Base-by-base conservation (phyloP, 2,329 filamentous ascomycete genomes). In the Aspergillus carbonarius region DNA sequence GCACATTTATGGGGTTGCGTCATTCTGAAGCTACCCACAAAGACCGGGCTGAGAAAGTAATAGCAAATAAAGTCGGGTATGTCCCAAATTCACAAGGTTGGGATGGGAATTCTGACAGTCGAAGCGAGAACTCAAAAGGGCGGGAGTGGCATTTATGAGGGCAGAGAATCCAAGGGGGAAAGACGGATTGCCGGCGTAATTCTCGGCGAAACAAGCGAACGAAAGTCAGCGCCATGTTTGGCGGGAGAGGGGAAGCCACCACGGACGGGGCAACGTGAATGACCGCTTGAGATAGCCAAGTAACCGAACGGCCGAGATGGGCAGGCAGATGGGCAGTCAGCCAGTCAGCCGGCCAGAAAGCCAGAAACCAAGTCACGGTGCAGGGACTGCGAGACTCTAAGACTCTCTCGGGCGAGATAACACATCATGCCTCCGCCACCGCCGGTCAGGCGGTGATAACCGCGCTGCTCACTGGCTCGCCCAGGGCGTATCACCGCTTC, bases 1-100 rank as follows among this genome's bases (percentile, higher is more conserved):
- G 78, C 79, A 65, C 79, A 85, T 66, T 66, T 73, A 44, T 70
- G 68, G 15, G 70, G 60, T 46, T 67, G 44, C 46, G 53, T 60
- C 62, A 74, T 70, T 66, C 51, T 66, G 55, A 32, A 40, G 25
- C n/a, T 25, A 51, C 44, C 49, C 35, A 34, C 32, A 25, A 32
- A 35, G 51, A 50, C 59, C 44, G 27, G 15, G 30, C 6, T 8
- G 53, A 42, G 46, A 18, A 44, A 13, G 10, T 15, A 54, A 34
- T 18, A 32, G 34, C 42, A 47, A 5, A 39, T 17, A 47, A 47
- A 27, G 23, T 30, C 42, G 23, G 15, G 23, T 15, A 17, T 32
- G n/a, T 6, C 44, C 46, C n/a, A n/a, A 48, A 18, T 37, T 32
- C 32, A 44, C 18, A 20, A 39, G 52, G 46, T 25, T 9, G 27